phyloP scores from a whole-genome alignment of 805 yeast genomes.

The Metschnikowia similis region DNA sequence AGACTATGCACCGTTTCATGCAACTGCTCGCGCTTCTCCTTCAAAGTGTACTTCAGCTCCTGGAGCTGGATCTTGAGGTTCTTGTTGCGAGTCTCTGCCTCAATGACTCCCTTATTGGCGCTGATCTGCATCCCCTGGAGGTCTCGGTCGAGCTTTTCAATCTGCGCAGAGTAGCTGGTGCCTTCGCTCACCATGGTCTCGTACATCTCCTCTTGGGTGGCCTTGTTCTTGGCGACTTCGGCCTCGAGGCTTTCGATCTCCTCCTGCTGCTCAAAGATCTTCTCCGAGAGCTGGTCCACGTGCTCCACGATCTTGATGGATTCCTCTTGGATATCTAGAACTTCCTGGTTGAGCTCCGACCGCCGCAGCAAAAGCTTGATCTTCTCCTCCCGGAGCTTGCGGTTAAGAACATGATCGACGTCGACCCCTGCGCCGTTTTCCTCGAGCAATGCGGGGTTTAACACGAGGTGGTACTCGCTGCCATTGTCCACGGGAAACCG shows the following conservation, averaged over 20 bases:
- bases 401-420: constrained; percentile 38
- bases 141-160: constrained; percentile 60
- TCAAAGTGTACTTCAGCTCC: constrained; percentile 44
- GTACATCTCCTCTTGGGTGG: constrained; percentile 52
- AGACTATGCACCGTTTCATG: constrained; percentile 52
- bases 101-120: constrained; percentile 47
- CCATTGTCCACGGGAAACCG: constrained; percentile 34
- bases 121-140: constrained; percentile 45
- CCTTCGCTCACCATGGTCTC: constrained; percentile 52
- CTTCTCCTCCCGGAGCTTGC: constrained; percentile 45
- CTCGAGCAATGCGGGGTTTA: constrained; percentile 18
- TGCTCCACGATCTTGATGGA: constrained; percentile 53
- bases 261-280: constrained; percentile 54
- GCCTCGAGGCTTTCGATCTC: constrained; percentile 55
- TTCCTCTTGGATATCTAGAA: constrained; percentile 53
- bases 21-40: constrained; percentile 44
- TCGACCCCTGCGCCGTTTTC: constrained; percentile 14
- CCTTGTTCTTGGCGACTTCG: constrained; percentile 47
- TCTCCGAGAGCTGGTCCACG: constrained; percentile 53
- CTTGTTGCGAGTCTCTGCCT: constrained; percentile 44
- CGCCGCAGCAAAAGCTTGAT: constrained; percentile 29
- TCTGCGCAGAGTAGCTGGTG: constrained; percentile 54
- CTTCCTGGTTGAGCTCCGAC: constrained; percentile 36
- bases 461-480: constrained; percentile 37
- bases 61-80: constrained; percentile 51